phyloP scores from a whole-genome alignment of 148 eudicot genomes.

The Spergularia bocconei region DNA sequence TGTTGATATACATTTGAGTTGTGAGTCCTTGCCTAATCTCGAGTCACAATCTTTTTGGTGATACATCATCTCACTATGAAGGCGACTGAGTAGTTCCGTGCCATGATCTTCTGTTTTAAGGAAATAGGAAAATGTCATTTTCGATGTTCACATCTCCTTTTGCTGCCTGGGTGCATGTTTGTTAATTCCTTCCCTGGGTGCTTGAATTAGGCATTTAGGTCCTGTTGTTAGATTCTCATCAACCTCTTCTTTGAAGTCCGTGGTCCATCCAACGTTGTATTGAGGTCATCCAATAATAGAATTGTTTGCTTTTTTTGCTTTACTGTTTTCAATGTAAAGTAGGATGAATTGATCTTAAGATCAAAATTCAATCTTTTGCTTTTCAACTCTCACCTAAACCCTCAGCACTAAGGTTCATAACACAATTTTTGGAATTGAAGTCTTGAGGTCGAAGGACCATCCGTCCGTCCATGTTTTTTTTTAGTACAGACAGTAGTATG shows the following conservation, averaged over 20 bases:
- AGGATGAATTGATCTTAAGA: not conserved
- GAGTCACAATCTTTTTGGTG: not conserved
- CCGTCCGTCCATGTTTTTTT: not conserved
- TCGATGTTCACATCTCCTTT: not conserved
- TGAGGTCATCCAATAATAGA: not conserved
- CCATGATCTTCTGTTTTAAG: not conserved
- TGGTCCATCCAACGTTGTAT: conserved; percentile 8
- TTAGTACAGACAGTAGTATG: not conserved
- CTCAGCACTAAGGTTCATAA: not conserved
- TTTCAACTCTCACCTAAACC: conserved; percentile 1
- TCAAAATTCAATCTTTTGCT: conserved; percentile 1
- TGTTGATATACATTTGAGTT: too few species aligned
- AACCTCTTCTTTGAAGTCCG: conserved; percentile 2
- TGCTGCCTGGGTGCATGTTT: not conserved
- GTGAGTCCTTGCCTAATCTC: not conserved
- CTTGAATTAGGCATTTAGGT: conserved; percentile 4
- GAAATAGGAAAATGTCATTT: not conserved
- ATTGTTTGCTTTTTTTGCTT: conserved; percentile 2
- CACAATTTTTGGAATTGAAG: not conserved
- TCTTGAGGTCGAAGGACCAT: not conserved
- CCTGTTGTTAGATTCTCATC: not conserved
- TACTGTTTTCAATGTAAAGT: not conserved
- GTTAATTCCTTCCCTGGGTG: not conserved
- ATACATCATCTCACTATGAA: not conserved
- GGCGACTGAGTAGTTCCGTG: not conserved